These are phyloP conservation scores for Ciborinia camelliae DNA, from an alignment of 2,329 filamentous ascomycete species.

Conservation along the genomic window DNA sequence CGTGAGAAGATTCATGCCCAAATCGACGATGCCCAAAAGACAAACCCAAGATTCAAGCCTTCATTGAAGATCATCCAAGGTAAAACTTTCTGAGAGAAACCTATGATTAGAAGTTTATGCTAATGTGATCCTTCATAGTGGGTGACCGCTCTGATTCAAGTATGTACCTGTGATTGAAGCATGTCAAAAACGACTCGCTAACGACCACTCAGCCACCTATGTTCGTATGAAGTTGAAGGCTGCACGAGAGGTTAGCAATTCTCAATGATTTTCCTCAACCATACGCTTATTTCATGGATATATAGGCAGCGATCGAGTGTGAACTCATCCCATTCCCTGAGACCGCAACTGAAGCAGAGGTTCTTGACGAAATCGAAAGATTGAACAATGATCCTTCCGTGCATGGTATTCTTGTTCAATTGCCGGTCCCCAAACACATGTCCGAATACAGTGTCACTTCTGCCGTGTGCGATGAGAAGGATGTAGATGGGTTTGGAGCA, in stretches of 20 bases:
- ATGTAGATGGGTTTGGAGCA: conserved; percentile 95
- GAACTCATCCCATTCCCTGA: conserved; percentile 81
- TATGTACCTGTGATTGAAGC: conserved; percentile 46
- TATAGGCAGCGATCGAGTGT: conserved; percentile 84
- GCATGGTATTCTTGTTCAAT: conserved; percentile 90
- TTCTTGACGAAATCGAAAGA: conserved; percentile 74
- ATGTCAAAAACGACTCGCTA: conserved; percentile 1
- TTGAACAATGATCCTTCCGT: conserved; percentile 85
- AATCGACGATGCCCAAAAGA: conserved; percentile 75
- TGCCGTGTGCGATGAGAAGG: conserved; percentile 87
- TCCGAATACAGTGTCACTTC: conserved; percentile 89
- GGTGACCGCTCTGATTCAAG: conserved; percentile 90
- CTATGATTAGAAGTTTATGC: conserved; percentile 12
- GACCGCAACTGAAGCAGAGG: conserved; percentile 75
- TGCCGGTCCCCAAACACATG: conserved; percentile 85
- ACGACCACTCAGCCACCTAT: conserved; percentile 69
- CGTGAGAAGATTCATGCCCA: conserved; percentile 76
- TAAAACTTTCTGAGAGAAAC: conserved; percentile 38
- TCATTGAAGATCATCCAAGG: conserved; percentile 93
- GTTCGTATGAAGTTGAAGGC: conserved; percentile 99
- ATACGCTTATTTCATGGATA: conserved; percentile 23
- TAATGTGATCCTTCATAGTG: conserved; percentile 51
- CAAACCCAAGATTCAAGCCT: conserved; percentile 84
- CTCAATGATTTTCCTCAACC: conserved; percentile 20
- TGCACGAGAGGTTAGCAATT: conserved; percentile 69